These are phyloP conservation scores for Cyclanthera cordifolia DNA, from an alignment of 306 rosid genomes.

Conservation along the genomic window DNA sequence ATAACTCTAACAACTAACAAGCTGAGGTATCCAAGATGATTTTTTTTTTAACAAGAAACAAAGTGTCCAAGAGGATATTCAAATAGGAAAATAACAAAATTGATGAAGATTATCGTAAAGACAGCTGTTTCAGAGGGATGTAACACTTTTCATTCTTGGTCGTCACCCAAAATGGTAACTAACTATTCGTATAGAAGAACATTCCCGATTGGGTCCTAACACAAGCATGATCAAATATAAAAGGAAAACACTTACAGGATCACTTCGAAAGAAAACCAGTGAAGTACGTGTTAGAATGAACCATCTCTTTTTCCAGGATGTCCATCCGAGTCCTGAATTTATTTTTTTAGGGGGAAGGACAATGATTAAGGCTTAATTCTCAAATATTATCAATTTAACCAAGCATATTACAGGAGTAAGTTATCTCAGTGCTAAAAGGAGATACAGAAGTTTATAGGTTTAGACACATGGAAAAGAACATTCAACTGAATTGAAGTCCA, in stretches of 20 bases:
- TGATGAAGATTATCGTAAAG: neutral
- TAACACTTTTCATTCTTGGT: neutral
- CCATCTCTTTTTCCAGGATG: conserved; percentile 99
- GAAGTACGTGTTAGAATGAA: conserved; percentile 84
- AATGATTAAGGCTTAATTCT: neutral
- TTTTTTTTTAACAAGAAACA: neutral
- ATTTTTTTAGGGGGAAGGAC: neutral
- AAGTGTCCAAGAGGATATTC: neutral
- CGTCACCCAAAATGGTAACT: neutral
- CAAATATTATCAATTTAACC: neutral
- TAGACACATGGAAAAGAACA: too few species aligned
- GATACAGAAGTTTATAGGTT: too few species aligned
- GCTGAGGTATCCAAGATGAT: neutral
- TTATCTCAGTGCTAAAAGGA: too few species aligned
- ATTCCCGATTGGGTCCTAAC: neutral
- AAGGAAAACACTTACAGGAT: conserved; percentile 67
- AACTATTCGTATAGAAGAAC: neutral
- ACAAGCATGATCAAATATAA: neutral
- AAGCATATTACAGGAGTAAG: neutral
- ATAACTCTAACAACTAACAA: neutral
- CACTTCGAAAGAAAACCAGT: conserved; percentile 93
- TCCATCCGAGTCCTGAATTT: conserved; percentile 80
- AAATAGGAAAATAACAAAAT: neutral
- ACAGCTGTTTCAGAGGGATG: neutral
- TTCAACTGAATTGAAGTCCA: too few species aligned